Percentiles rank a stretch among this genome's conserved stretches.
These are phyloP conservation scores for Mucor lusitanicus DNA, from an alignment of 371 early-diverging fungal genomes.

Conservation along the genomic window DNA sequence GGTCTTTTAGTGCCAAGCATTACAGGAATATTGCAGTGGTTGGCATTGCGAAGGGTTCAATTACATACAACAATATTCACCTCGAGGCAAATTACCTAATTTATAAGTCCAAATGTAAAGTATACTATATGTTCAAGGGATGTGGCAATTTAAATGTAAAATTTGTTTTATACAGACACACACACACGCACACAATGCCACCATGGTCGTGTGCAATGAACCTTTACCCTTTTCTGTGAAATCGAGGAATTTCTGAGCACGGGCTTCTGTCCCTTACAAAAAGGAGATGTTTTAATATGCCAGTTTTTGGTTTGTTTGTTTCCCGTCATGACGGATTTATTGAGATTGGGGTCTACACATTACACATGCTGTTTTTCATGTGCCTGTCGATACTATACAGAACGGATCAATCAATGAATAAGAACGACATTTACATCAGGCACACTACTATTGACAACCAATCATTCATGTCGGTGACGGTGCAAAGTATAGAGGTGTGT, in stretches of 20 bases:
- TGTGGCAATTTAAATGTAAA: neutral
- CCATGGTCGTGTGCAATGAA: neutral
- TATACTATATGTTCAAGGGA: neutral
- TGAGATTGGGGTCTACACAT: neutral
- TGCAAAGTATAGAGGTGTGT: neutral
- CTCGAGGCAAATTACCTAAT: slow-evolving; percentile 1
- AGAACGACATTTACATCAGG: neutral
- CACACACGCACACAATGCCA: neutral
- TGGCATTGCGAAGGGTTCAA: neutral
- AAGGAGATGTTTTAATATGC: neutral
- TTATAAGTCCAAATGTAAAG: neutral
- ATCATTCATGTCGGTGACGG: neutral
- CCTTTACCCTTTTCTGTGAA: neutral
- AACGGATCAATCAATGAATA: no score
- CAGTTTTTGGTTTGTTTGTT: neutral
- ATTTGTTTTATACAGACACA: neutral
- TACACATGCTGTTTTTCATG: neutral
- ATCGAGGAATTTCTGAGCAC: neutral
- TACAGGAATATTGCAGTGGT: no score
- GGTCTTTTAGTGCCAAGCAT: no score
- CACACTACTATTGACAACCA: neutral
- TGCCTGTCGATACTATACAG: neutral
- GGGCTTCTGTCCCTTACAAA: neutral
- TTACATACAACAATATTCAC: neutral
- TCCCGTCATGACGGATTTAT: neutral